These are phyloP conservation scores for Mucor irregularis DNA, from an alignment of 371 early-diverging fungal species.

Conservation along the genomic window DNA sequence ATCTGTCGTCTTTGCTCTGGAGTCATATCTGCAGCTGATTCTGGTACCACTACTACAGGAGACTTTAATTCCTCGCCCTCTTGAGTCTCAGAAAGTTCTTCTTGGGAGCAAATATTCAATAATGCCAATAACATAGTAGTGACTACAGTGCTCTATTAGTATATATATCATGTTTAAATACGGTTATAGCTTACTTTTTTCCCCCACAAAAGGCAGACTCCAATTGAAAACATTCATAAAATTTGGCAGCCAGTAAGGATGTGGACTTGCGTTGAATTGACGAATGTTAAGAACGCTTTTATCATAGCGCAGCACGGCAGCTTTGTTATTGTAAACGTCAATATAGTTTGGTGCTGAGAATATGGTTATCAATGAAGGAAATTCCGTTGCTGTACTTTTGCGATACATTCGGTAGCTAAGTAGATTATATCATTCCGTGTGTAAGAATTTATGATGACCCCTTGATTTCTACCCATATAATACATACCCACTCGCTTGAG, in stretches of 20 bases:
- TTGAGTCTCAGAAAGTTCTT: slow-evolving; percentile 56
- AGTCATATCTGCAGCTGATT: slow-evolving; percentile 4
- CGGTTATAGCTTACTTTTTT: slow-evolving; percentile 75
- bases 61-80: slow-evolving; percentile 29
- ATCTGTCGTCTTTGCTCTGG: slow-evolving; percentile 66
- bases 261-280: slow-evolving; percentile 85
- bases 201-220: slow-evolving; percentile 98
- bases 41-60: slow-evolving; percentile 2
- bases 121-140: slow-evolving; percentile 93
- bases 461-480: no score
- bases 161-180: background rate
- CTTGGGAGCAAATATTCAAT: slow-evolving; percentile 88
- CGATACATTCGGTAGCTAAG: slow-evolving; percentile 87
- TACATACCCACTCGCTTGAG: slow-evolving; percentile 89
- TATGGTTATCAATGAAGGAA: slow-evolving; percentile 95
- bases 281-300: slow-evolving; percentile 96
- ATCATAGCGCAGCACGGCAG: slow-evolving; percentile 95
- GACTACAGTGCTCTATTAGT: slow-evolving; percentile 48
- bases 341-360: slow-evolving; percentile 98
- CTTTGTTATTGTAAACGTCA: slow-evolving; percentile 98
- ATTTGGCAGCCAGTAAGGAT: slow-evolving; percentile 97
- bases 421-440: background rate
- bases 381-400: slow-evolving; percentile 89
- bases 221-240: slow-evolving; percentile 99
- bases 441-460: no score